Conservation (phyloP, 2,329 filamentous ascomycete genomes). For the Penicillium sp. region DNA sequence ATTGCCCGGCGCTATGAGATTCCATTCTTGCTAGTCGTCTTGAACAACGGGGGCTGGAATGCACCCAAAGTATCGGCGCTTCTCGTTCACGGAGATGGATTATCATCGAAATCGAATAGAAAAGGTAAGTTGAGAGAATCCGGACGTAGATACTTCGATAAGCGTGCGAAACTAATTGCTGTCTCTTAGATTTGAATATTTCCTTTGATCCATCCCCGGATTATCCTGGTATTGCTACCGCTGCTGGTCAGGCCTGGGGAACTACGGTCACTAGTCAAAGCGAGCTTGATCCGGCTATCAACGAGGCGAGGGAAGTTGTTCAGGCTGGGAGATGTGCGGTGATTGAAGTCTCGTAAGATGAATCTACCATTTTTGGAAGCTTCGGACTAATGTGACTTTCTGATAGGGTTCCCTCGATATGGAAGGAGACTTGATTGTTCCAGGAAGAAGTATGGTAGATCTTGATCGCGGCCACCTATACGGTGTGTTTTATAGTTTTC, state of each 20-base stretch:
- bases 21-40: constrained; percentile 57
- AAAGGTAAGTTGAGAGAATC: constrained; percentile 8
- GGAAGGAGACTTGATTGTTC: constrained; percentile 10
- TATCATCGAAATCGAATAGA: constrained; percentile 51
- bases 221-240: constrained; percentile 59
- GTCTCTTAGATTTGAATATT: constrained; percentile 55
- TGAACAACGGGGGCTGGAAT: constrained; percentile 64
- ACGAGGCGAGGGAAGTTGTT: constrained; percentile 52
- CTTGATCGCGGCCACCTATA: too few relatives aligned
- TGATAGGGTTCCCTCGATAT: constrained; percentile 16
- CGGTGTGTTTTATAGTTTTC: too few relatives aligned
- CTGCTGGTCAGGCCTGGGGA: constrained; percentile 51
- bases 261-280: constrained; percentile 49
- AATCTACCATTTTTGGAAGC: too few relatives aligned
- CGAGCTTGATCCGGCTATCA: constrained; percentile 49
- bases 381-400: too few relatives aligned
- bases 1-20: constrained; percentile 59
- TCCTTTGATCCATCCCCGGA: constrained; percentile 58
- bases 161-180: not conserved
- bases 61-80: constrained; percentile 48
- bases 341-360: constrained; percentile 43
- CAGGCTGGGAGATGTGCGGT: constrained; percentile 51
- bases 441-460: too few relatives aligned
- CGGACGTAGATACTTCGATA: too few relatives aligned
- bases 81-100: constrained; percentile 57